phyloP scores from a whole-genome alignment of 148 eudicot genomes.

The Beta vulgaris region DNA sequence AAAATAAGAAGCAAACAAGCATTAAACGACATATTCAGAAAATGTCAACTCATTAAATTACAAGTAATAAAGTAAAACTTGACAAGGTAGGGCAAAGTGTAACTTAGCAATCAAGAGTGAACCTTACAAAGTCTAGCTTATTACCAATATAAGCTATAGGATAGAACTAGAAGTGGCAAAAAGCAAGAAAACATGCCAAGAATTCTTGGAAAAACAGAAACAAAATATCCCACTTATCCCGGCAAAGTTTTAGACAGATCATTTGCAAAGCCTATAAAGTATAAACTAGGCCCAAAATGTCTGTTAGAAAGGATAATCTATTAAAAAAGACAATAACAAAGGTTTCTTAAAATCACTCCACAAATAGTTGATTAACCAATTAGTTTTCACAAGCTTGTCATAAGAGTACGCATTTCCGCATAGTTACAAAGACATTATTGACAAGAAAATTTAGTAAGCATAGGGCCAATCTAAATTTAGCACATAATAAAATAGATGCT shows the following conservation, averaged over 20 bases:
- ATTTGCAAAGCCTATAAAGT: not conserved
- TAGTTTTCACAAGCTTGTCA: too few species aligned
- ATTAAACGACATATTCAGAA: not conserved
- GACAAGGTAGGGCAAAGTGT: constrained; percentile 3
- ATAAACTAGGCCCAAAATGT: not conserved
- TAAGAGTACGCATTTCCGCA: too few species aligned
- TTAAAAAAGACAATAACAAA: constrained; percentile 9
- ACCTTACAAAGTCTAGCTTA: not conserved
- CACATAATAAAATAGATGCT: too few species aligned
- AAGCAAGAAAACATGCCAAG: constrained; percentile 5
- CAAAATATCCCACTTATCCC: constrained; percentile 14
- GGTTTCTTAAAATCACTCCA: not conserved
- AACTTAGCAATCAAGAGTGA: not conserved
- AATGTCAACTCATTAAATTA: constrained; percentile 9
- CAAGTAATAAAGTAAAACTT: not conserved
- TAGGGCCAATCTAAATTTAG: too few species aligned
- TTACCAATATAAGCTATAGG: not conserved
- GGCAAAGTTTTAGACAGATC: constrained; percentile 22
- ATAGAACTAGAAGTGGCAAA: not conserved
- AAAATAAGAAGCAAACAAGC: constrained; percentile 11
- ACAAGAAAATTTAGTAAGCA: too few species aligned
- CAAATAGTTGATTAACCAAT: too few species aligned
- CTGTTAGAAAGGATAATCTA: not conserved
- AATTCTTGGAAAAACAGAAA: not conserved
- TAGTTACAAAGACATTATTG: too few species aligned